A percentile compares a stretch with the other conserved stretches of the same genome.
These are phyloP conservation scores for Fragosphaeria purpurea DNA, from an alignment of 2,329 filamentous ascomycete genomes.

Conservation along the genomic window DNA sequence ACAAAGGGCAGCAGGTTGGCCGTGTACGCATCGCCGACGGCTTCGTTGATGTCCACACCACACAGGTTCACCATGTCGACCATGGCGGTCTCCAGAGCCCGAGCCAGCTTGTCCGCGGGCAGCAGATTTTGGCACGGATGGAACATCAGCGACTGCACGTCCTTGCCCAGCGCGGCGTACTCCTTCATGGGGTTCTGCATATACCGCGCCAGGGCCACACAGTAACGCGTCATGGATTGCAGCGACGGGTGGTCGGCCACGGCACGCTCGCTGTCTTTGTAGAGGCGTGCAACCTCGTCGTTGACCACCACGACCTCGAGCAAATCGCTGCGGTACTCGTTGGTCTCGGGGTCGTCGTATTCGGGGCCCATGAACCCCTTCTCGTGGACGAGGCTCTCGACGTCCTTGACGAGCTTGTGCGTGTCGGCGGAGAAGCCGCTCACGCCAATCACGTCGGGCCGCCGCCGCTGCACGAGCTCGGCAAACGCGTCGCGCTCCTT, in stretches of 20 bases:
- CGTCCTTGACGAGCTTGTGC: constrained; percentile 68
- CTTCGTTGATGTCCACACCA: constrained; percentile 91
- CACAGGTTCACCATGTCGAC: constrained; percentile 98
- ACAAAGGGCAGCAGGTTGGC: constrained; percentile 86
- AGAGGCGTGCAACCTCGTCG: constrained; percentile 92
- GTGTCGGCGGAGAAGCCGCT: constrained; percentile 85
- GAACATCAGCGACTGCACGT: constrained; percentile 78
- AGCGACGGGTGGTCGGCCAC: constrained; percentile 71
- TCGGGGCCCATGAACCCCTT: constrained; percentile 68
- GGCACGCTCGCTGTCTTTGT: constrained; percentile 80
- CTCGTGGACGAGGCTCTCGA: constrained; percentile 69
- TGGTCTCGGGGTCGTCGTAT: constrained; percentile 71
- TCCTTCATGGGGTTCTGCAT: constrained; percentile 94
- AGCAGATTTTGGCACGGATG: constrained; percentile 84
- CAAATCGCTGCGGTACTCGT: constrained; percentile 64
- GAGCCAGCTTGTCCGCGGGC: constrained; percentile 75
- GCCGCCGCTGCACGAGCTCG: constrained; percentile 67
- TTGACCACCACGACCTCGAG: constrained; percentile 89
- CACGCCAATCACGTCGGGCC: constrained; percentile 82
- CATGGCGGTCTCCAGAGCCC: constrained; percentile 87
- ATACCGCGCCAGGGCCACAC: constrained; percentile 79
- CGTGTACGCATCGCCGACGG: constrained; percentile 68
- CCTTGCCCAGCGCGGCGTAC: constrained; percentile 84
- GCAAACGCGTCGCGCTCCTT: constrained; percentile 59
- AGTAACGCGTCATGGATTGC: constrained; percentile 73